Base-by-base conservation (phyloP, 768 basidiomycete genomes). In the Pleurotus pulmonarius region DNA sequence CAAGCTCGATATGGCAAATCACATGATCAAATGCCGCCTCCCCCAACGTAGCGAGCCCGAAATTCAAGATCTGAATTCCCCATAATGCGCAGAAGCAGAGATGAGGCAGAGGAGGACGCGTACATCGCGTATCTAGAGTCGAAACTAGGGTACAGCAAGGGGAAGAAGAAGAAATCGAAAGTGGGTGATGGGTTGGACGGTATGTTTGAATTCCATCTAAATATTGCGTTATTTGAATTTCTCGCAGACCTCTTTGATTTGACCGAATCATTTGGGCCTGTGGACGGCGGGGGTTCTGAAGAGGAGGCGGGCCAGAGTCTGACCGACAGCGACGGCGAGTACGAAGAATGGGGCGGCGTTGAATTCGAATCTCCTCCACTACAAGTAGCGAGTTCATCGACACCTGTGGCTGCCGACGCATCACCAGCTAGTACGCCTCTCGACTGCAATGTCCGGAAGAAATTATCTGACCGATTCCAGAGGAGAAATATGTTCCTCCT, bases 101-200 rank as follows among this genome's bases (percentile, higher is more conserved):
- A 73, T 56, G 82, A 91, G 58, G 70, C 76, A 26, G 80, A 88
- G 34, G 95, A 98, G 62, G 94, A 95, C 64, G 79, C 80, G 0
- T 92, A 95, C 65, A 97, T 98, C 44, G 79, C 85, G 0, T 86
- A 89, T 70, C 73, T 97, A 9, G 95, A 98, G 68, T 75, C 79
- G 0, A 88, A 86, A 67, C 79, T 97, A 15, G 86, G 90, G 3
- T 75, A 86, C 62, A 49, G 68, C 37, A 73, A 78, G 56, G 65
- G 75, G 56, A 72, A 74, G 52, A 77, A 79, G 59, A 78, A 68
- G 15, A 75, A 70, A 22, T 73, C 70, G 0, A 66, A 77, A 34
- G 87, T 85, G 39, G 83, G 83, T 1, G 95, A 98, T 69, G 94
- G 93, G 3, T 72, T 97, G 13, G 91, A 88, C 63, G 95, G 95